Percentiles rank a stretch among this genome's conserved stretches.
These are phyloP conservation scores for Dendryphion nanum DNA, from an alignment of 2,329 filamentous ascomycete genomes.

Conservation along the genomic window DNA sequence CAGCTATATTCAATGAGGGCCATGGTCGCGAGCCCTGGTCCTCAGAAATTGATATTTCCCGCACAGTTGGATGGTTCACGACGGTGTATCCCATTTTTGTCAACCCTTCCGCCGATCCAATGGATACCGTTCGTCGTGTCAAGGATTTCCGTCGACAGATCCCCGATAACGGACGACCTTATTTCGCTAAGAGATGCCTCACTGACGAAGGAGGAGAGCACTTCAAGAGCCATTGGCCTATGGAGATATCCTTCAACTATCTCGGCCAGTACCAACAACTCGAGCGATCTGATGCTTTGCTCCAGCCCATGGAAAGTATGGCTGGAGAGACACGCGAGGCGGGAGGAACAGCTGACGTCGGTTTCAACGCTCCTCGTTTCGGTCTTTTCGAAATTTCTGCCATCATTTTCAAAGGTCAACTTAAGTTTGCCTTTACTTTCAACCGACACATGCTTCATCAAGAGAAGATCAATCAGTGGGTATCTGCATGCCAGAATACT, in stretches of 20 bases:
- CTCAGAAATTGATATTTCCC: conserved; percentile 51
- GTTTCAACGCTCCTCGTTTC: conserved; percentile 44
- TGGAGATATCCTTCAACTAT: conserved; percentile 61
- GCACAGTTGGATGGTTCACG: conserved; percentile 63
- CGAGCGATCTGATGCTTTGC: conserved; percentile 45
- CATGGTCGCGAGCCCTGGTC: conserved; percentile 42
- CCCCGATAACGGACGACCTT: conserved; percentile 39
- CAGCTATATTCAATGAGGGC: conserved; percentile 48
- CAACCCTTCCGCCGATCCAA: conserved; percentile 27
- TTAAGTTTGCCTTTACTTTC: conserved; percentile 53
- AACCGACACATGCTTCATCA: conserved; percentile 51
- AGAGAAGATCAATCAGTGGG: conserved; percentile 43
- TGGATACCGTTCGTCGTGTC: conserved; percentile 53
- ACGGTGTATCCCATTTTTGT: conserved; percentile 48
- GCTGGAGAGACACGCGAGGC: conserved; percentile 47
- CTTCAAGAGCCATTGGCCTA: conserved; percentile 41
- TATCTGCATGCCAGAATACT: conserved; percentile 37
- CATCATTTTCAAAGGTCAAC: conserved; percentile 45
- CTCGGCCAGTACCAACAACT: conserved; percentile 52
- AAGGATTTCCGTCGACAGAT: conserved; percentile 51
- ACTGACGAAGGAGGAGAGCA: conserved; percentile 26
- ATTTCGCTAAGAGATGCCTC: conserved; percentile 44
- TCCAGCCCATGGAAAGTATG: conserved; percentile 44
- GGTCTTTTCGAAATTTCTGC: conserved; percentile 55
- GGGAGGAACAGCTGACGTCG: conserved; percentile 47